Evolutionary conservation across 768 basidiomycete genomes (phyloP), one percentile per base, ranked within the genome.

Genomic region (Leccinum boreale): DNA sequence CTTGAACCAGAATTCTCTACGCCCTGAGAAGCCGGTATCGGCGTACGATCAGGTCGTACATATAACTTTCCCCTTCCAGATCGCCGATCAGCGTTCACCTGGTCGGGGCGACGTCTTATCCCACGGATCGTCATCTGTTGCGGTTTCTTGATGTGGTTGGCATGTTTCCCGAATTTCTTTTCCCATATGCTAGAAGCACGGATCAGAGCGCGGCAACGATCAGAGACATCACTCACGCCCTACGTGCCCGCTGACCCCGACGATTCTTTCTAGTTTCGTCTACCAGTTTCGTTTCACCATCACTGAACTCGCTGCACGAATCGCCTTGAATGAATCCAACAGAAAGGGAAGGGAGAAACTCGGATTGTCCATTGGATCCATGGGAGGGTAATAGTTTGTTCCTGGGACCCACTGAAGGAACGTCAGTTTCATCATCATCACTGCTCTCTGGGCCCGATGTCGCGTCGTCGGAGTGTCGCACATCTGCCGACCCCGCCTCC

Each of bases 201-300:
- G 65, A 58, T 58, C 52, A 55, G 42, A 46, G 50, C 29, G 36
- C 24, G 17, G 23, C 10, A 60, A 55, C 50, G 17, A n/a, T 26
- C 7, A 26, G 9, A 36, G 3, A 52, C 48, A 3, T 14, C 8
- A 87, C 95, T 82, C 72, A 97, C 97, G 90, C 91, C 75, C 89
- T 80, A 58, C 97, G 79, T n/a, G 96, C 96, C 50, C 94, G 76
- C 71, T 99, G 97, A 29, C 96, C 97, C 39, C 94, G 80, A 55
- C 96, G 76, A 65, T 99, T 95, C 77, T 90, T 98, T 77, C 86
- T 87, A 1, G 68, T 72, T 24, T 77, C 74, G 39, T 85, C 85
- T 15, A 76, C 81, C 29, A 77, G 76, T 23, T 76, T 79, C 35
- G 74, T 77, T 62, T 88, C 90, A 21, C 73, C 78, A 58, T 89